Base-by-base conservation (phyloP, 495 filamentous ascomycete genomes). In the Lineolata rhizophorae region DNA sequence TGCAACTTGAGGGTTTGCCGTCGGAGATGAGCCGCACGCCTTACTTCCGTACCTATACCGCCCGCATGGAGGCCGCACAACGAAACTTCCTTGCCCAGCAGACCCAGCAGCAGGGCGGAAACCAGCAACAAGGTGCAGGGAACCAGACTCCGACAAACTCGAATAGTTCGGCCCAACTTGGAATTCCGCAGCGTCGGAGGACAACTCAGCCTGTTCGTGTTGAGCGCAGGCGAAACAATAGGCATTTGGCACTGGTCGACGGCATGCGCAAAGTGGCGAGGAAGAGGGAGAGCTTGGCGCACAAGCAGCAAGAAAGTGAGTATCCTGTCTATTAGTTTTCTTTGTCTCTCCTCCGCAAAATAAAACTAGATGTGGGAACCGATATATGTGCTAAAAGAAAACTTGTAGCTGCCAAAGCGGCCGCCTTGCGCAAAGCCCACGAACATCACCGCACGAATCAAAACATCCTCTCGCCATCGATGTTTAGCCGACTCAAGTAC, bases 191-290 rank as follows among this genome's bases (percentile, higher is more conserved):
- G 18, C 53, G 72, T 21, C 60, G 76, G 20, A 63, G 71, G 29
- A 72, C 72, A 3, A 76, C 76, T 0, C 72, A 73, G 24, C 72
- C 72, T 35, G 53, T 80, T 8, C 68, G 76, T 16, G 83, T 95
- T 30, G 84, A 94, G 36, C 68, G 84, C 34, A 64, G 82, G 35
- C 67, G 79, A 44, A 81, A 82, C 31, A 77, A 75, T 15, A 77
- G 76, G 40, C 77, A 91, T 43, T 61, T 95, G 35, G 75, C 75
- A 13, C 58, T 95, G 32, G 71, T 95, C 49, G 87, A 95, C 54
- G 76, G 74, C 3, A 92, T 95, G 78, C 70, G 83, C 26, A 97
- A 95, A 50, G 48, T 90, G 37, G 85, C 85, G 4, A 90, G 92
- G 56, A 94, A 91, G 57, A 64, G 82, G 25, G 87, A 97, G 56